phyloP scores from a whole-genome alignment of 2,329 filamentous ascomycete genomes.

The Penicillium capsulatum region DNA sequence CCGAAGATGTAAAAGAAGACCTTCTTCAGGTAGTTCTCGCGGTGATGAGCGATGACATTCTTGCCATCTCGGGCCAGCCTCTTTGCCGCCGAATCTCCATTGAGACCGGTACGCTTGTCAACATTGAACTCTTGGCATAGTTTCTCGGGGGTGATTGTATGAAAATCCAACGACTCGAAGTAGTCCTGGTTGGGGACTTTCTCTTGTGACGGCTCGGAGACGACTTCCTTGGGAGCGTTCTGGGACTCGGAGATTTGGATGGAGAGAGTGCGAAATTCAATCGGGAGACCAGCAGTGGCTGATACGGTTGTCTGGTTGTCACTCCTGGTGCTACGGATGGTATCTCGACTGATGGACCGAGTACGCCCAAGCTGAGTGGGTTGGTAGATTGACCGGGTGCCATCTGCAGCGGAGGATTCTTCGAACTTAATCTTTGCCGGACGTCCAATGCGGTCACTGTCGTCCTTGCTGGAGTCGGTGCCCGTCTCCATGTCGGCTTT shows the following conservation, averaged over 20 bases:
- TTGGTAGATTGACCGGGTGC: constrained; percentile 20
- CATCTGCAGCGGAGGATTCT: constrained; percentile 7
- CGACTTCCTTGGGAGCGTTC: constrained; percentile 25
- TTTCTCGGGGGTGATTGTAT: constrained; percentile 55
- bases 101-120: constrained; percentile 57
- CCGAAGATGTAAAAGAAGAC: constrained; percentile 70
- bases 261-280: constrained; percentile 39
- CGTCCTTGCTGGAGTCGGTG: constrained; percentile 6
- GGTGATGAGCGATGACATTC: constrained; percentile 64
- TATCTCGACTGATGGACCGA: constrained; percentile 22
- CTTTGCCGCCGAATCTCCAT: constrained; percentile 52
- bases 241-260: constrained; percentile 40
- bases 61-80: constrained; percentile 60
- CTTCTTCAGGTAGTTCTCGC: constrained; percentile 57
- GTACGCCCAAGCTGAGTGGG: constrained; percentile 14
- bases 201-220: constrained; percentile 11
- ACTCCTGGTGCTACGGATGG: constrained; percentile 16
- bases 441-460: constrained; percentile 12
- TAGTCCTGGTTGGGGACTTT: constrained; percentile 39
- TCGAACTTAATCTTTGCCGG: constrained; percentile 21
- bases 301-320: constrained; percentile 3
- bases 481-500: constrained; percentile 10
- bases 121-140: constrained; percentile 59
- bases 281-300: constrained; percentile 27
- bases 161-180: constrained; percentile 63